Evolutionary conservation across 495 filamentous ascomycete genomes (phyloP).

Genomic region (Aspergillus homomorphus): DNA sequence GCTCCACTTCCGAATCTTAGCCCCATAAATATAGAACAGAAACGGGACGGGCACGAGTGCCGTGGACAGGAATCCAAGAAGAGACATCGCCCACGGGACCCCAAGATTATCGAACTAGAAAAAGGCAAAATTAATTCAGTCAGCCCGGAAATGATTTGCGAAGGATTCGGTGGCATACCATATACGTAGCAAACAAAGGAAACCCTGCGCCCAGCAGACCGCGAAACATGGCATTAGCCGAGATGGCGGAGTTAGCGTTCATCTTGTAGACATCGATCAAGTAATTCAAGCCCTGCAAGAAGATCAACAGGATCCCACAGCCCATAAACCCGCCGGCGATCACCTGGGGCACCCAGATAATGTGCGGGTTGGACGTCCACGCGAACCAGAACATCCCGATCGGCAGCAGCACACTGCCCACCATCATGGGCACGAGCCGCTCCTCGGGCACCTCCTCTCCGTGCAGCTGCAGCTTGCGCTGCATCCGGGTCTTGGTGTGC

Average conservation of each 20-base stretch:
- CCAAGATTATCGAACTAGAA: slow-evolving; percentile 51
- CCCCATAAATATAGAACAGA: slow-evolving; percentile 60
- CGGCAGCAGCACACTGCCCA: slow-evolving; percentile 48
- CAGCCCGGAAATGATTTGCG: no score
- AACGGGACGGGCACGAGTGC: slow-evolving; percentile 60
- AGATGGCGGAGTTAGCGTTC: slow-evolving; percentile 46
- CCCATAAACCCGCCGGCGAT: slow-evolving; percentile 38
- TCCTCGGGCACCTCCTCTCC: slow-evolving; percentile 44
- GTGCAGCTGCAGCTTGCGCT: slow-evolving; percentile 15
- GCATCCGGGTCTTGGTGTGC: slow-evolving; percentile 38
- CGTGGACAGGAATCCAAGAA: slow-evolving; percentile 57
- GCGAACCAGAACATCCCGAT: slow-evolving; percentile 56
- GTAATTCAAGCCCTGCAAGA: slow-evolving; percentile 48
- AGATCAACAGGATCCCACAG: slow-evolving; percentile 42
- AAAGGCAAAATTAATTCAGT: no score
- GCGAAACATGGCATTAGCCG: slow-evolving; percentile 47
- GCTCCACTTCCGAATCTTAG: slow-evolving; percentile 48
- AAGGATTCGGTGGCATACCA: no score
- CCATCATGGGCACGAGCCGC: slow-evolving; percentile 50
- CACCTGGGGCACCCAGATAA: slow-evolving; percentile 35
- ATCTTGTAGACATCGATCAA: slow-evolving; percentile 52
- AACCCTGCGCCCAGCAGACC: slow-evolving; percentile 49
- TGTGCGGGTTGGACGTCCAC: slow-evolving; percentile 44
- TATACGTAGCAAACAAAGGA: slow-evolving; percentile 54
- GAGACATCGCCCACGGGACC: slow-evolving; percentile 54